Percentiles rank a stretch among this genome's conserved stretches.
These are phyloP conservation scores for Puccinia triticina DNA, from an alignment of 1,284 basidiomycete genomes.

Conservation along the genomic window DNA sequence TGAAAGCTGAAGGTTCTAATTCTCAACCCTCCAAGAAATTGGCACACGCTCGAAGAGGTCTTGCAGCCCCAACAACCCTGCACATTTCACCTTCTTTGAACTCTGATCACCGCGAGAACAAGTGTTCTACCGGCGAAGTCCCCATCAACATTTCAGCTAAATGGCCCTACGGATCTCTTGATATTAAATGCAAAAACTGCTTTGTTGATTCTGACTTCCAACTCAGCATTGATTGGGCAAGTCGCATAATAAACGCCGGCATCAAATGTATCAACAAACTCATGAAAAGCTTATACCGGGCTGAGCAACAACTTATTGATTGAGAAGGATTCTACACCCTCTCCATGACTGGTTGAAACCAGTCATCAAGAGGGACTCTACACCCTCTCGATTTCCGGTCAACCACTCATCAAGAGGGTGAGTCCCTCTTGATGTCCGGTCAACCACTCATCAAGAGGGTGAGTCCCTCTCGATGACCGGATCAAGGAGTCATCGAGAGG, in stretches of 20 bases:
- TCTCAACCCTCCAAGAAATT: not conserved
- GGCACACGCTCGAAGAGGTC: not conserved
- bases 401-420: too few species aligned
- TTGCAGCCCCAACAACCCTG: not conserved
- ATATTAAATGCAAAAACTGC: slow-evolving; percentile 36
- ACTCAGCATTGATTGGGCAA: slow-evolving; percentile 37
- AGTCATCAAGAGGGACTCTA: too few species aligned
- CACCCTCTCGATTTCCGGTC: too few species aligned
- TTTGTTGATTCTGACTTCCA: slow-evolving; percentile 39
- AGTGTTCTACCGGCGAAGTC: not conserved
- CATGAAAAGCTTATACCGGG: slow-evolving; percentile 17
- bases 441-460: too few species aligned
- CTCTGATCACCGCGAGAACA: slow-evolving; percentile 33
- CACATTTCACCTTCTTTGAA: slow-evolving; percentile 36
- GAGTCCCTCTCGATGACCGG: too few species aligned
- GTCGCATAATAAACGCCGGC: slow-evolving; percentile 40
- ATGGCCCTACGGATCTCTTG: slow-evolving; percentile 22
- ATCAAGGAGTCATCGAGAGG: too few species aligned
- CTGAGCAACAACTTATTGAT: slow-evolving; percentile 31
- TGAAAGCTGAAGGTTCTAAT: not conserved
- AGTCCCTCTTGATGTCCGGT: too few species aligned
- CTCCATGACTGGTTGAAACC: too few species aligned
- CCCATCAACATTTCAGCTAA: not conserved
- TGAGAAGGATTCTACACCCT: too few species aligned
- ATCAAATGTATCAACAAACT: slow-evolving; percentile 25